Percentiles rank a stretch among this genome's conserved stretches.
Conservation (phyloP, 2,329 filamentous ascomycete genomes). For the Microdochium bolleyi region DNA sequence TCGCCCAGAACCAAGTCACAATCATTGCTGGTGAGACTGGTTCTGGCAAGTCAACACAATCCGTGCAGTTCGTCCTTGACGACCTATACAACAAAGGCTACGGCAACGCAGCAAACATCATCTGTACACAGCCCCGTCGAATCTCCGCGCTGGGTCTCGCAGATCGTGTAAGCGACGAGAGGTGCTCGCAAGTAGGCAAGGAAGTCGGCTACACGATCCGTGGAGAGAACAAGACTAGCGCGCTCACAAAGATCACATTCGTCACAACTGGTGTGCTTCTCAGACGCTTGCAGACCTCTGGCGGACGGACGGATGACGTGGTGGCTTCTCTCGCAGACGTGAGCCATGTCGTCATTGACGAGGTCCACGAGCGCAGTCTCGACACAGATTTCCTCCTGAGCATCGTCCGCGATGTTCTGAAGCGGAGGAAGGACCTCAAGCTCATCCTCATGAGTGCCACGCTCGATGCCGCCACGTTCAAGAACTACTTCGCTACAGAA, state of each 20-base stretch:
- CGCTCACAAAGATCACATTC: slow-evolving; percentile 81
- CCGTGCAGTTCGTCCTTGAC: slow-evolving; percentile 91
- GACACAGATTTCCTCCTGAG: slow-evolving; percentile 93
- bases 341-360: slow-evolving; percentile 91
- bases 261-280: slow-evolving; percentile 93
- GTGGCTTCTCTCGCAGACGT: slow-evolving; percentile 78
- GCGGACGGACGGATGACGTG: slow-evolving; percentile 71
- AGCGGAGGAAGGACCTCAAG: slow-evolving; percentile 69
- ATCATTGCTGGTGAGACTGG: slow-evolving; percentile 97
- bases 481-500: slow-evolving; percentile 69
- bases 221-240: slow-evolving; percentile 72
- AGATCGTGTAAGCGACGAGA: slow-evolving; percentile 88
- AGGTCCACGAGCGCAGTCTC: slow-evolving; percentile 90
- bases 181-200: slow-evolving; percentile 71
- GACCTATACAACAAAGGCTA: slow-evolving; percentile 73
- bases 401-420: slow-evolving; percentile 74
- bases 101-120: slow-evolving; percentile 75
- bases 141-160: slow-evolving; percentile 92
- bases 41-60: slow-evolving; percentile 94
- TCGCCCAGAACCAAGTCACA: slow-evolving; percentile 74
- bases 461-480: slow-evolving; percentile 79
- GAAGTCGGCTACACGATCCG: slow-evolving; percentile 91
- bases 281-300: slow-evolving; percentile 82
- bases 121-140: slow-evolving; percentile 90
- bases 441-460: slow-evolving; percentile 96